Percentiles rank a stretch among this genome's conserved stretches.
phyloP scores from a whole-genome alignment of 306 rosid genomes.

The Rubus parviflorus region DNA sequence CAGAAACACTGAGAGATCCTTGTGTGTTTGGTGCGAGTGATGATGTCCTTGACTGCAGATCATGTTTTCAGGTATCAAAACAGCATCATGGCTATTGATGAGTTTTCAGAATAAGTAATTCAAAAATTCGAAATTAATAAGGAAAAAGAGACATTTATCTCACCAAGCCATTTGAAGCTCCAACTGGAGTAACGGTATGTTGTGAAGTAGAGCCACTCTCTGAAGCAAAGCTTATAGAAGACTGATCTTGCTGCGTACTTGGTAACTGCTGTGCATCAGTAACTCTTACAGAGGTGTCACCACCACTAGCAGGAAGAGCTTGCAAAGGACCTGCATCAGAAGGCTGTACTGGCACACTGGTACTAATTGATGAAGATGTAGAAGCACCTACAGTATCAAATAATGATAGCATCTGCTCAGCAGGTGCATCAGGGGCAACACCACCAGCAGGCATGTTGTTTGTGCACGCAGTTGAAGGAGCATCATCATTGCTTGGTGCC shows the following conservation, averaged over 20 bases:
- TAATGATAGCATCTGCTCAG: slow-evolving; percentile 25
- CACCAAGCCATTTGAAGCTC: slow-evolving; percentile 49
- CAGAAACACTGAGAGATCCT: slow-evolving; percentile 34
- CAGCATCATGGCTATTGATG: not conserved
- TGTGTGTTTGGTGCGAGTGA: slow-evolving; percentile 26
- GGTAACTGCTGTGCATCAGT: slow-evolving; percentile 26
- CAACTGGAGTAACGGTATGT: slow-evolving; percentile 17
- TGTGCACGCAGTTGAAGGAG: slow-evolving; percentile 29
- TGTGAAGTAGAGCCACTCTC: slow-evolving; percentile 30
- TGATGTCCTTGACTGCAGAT: slow-evolving; percentile 30
- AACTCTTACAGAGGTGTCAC: slow-evolving; percentile 13
- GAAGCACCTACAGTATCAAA: slow-evolving; percentile 22
- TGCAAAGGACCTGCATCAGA: slow-evolving; percentile 30
- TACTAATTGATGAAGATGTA: slow-evolving; percentile 28
- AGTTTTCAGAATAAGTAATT: not conserved
- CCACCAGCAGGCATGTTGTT: slow-evolving; percentile 26
- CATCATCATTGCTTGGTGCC: slow-evolving; percentile 24
- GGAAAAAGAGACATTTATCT: slow-evolving; percentile 13
- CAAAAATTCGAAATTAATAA: not conserved
- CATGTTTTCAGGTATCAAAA: not conserved
- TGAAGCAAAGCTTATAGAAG: slow-evolving; percentile 20
- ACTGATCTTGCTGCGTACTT: slow-evolving; percentile 35
- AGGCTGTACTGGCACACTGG: slow-evolving; percentile 30
- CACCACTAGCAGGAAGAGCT: slow-evolving; percentile 14
- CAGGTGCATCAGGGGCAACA: slow-evolving; percentile 34